These are phyloP conservation scores for Dalbergia cochinchinensis DNA, from an alignment of 306 rosid genomes.

Conservation along the genomic window DNA sequence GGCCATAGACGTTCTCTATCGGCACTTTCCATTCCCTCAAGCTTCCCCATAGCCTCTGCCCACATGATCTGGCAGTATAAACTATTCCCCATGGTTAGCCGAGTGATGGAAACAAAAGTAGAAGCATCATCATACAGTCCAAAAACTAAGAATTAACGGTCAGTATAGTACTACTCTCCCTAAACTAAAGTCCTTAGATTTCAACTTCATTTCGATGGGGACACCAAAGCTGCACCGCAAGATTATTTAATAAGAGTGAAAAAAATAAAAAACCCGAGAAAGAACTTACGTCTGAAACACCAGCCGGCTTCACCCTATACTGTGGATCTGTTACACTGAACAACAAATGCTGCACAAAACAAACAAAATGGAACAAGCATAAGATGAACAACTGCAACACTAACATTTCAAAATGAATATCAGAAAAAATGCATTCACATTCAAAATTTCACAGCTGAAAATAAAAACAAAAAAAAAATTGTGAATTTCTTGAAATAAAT, in stretches of 20 bases:
- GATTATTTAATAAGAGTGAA: not conserved
- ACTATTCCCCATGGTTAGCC: constrained; percentile 69
- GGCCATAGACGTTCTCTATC: constrained; percentile 98
- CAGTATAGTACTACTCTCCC: not conserved
- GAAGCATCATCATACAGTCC: constrained; percentile 11
- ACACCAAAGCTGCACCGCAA: not conserved
- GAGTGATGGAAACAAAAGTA: not conserved
- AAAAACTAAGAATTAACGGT: not conserved
- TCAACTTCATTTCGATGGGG: not conserved
- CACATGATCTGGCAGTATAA: constrained; percentile 92
- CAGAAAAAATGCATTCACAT: not conserved
- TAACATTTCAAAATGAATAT: constrained; percentile 14
- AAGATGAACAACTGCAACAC: constrained; percentile 27
- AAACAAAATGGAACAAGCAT: constrained; percentile 28
- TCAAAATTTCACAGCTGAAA: not conserved
- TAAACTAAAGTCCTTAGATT: too few species aligned
- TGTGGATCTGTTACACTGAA: constrained; percentile 90
- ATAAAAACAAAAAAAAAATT: too few species aligned
- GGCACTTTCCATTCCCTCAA: constrained; percentile 92
- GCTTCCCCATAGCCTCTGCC: constrained; percentile 99
- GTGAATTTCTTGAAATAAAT: not conserved
- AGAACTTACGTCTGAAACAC: constrained; percentile 91
- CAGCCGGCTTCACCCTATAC: constrained; percentile 86
- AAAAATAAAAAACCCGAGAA: constrained; percentile 4
- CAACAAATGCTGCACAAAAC: constrained; percentile 82